A percentile compares a stretch with the other conserved stretches of the same genome.
Conservation (phyloP, 2,329 filamentous ascomycete species). For the Xylariaceae sp. region DNA sequence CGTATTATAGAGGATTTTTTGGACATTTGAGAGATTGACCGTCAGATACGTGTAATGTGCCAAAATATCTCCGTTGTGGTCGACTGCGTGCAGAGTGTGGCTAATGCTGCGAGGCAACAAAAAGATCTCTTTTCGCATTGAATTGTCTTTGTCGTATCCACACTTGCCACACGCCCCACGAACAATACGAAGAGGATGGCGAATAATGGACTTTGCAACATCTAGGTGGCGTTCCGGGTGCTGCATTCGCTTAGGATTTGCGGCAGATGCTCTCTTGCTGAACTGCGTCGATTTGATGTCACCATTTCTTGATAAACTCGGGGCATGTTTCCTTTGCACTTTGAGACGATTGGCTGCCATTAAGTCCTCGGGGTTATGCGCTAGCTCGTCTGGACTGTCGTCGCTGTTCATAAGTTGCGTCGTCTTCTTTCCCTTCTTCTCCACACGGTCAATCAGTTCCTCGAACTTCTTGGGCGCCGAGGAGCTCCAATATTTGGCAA, state of each 20-base stretch:
- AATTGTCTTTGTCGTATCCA: slow-evolving; percentile 19
- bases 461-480: neutral
- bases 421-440: slow-evolving; percentile 6
- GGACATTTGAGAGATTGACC: slow-evolving; percentile 19
- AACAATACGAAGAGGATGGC: slow-evolving; percentile 17
- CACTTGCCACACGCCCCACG: slow-evolving; percentile 23
- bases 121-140: slow-evolving; percentile 11
- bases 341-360: slow-evolving; percentile 11
- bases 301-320: slow-evolving; percentile 25
- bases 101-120: slow-evolving; percentile 23
- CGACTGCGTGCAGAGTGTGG: slow-evolving; percentile 23
- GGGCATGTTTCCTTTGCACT: slow-evolving; percentile 11
- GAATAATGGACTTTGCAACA: slow-evolving; percentile 14
- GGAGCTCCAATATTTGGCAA: too few species aligned
- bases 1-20: neutral
- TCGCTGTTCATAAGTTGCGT: neutral
- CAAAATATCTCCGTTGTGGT: slow-evolving; percentile 15
- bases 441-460: slow-evolving; percentile 12
- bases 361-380: slow-evolving; percentile 16
- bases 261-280: neutral
- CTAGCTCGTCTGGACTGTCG: slow-evolving; percentile 25
- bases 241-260: neutral
- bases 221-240: neutral
- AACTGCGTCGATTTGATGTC: slow-evolving; percentile 24
- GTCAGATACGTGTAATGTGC: slow-evolving; percentile 20